phyloP scores from a whole-genome alignment of 2,329 filamentous ascomycete species.

The Alternaria brassicicola region DNA sequence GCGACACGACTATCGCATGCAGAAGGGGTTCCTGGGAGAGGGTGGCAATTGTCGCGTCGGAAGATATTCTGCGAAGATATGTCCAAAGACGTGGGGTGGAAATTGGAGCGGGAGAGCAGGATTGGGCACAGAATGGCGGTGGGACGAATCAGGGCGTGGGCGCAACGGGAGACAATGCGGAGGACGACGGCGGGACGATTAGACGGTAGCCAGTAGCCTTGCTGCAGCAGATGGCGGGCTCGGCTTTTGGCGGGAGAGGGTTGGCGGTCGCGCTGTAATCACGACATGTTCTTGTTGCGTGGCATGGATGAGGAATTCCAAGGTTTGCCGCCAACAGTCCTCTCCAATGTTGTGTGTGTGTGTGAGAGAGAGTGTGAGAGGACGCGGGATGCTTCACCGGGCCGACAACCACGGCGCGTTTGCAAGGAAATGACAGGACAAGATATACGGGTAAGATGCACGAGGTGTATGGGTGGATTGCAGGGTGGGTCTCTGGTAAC shows the following conservation, averaged over 20 bases:
- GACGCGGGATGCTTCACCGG: neutral
- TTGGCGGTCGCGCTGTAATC: constrained; percentile 9
- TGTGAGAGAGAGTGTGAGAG: neutral
- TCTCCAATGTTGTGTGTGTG: neutral
- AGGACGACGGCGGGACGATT: constrained; percentile 3
- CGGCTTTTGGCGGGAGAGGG: constrained; percentile 9
- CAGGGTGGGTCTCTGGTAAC: neutral
- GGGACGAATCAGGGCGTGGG: constrained; percentile 15
- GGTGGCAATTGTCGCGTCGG: constrained; percentile 15
- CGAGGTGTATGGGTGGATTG: neutral
- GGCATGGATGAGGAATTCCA: constrained; percentile 3
- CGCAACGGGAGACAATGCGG: constrained; percentile 15
- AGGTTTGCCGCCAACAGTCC: neutral
- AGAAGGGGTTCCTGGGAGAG: constrained; percentile 16
- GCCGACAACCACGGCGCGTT: neutral
- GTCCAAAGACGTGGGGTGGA: neutral
- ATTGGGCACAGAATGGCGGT: neutral
- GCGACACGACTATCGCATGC: constrained; percentile 30
- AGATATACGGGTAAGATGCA: neutral
- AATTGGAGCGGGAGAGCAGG: constrained; percentile 4
- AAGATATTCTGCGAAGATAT: neutral
- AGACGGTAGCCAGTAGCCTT: neutral
- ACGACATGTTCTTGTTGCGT: constrained; percentile 16
- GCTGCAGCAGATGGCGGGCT: constrained; percentile 6
- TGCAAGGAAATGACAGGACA: constrained; percentile 3